phyloP scores from a whole-genome alignment of 352 stramenopile species.

The Phytophthora meadii region DNA sequence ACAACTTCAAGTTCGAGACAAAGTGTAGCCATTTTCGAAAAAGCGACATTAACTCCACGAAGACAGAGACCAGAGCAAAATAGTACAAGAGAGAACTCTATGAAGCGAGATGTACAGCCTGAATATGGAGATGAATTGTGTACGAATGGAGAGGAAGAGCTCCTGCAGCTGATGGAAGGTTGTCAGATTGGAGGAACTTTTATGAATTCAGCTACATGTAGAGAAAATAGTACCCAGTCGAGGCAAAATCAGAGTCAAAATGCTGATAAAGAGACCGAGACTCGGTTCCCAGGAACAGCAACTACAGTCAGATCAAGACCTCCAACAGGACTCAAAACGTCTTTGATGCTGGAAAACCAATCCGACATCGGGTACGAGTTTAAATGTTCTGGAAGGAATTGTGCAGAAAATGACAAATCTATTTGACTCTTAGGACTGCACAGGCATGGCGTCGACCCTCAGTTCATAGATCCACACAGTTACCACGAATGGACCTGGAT shows the following conservation, averaged over 20 bases:
- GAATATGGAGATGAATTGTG: constrained; percentile 14
- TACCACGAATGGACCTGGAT: background rate
- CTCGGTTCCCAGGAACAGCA: background rate
- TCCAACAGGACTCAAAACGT: constrained; percentile 2
- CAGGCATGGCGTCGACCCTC: constrained; percentile 20
- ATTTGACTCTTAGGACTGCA: background rate
- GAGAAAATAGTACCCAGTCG: background rate
- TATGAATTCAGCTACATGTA: background rate
- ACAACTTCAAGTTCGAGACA: constrained; percentile 19
- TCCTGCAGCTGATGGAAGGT: constrained; percentile 25
- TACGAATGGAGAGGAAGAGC: constrained; percentile 2
- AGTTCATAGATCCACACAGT: constrained; percentile 10
- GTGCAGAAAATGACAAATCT: background rate
- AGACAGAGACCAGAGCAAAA: constrained; percentile 14
- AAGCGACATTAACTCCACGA: constrained; percentile 14
- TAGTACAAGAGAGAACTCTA: background rate
- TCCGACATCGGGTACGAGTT: constrained; percentile 8
- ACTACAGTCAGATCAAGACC: background rate
- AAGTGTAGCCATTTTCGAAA: constrained; percentile 8
- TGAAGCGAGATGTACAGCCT: constrained; percentile 9
- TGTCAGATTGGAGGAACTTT: constrained; percentile 14
- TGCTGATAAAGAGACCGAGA: constrained; percentile 15
- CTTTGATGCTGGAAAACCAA: constrained; percentile 20
- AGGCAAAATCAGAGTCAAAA: constrained; percentile 3
- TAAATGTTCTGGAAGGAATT: background rate